A percentile compares a stretch with the other conserved stretches of the same genome.
Evolutionary conservation across 768 basidiomycete species (phyloP).

Genomic region (Terana coerulea): DNA sequence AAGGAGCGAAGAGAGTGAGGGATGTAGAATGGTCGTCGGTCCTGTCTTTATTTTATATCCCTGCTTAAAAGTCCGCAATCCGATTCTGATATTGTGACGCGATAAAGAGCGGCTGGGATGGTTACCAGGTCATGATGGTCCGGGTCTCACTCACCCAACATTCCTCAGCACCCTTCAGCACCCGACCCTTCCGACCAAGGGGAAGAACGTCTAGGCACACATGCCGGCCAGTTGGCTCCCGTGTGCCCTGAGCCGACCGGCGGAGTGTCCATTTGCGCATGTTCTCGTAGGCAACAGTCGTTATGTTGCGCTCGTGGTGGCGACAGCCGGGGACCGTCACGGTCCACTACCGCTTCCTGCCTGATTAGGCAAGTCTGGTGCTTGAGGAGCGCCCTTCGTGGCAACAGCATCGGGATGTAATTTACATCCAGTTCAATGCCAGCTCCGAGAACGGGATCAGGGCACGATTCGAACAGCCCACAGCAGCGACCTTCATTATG

Average conservation of each 20-base stretch:
- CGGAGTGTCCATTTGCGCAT: background rate
- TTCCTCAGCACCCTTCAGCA: no score
- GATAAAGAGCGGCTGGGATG: background rate
- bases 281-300: background rate
- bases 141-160: background rate
- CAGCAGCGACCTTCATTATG: no score
- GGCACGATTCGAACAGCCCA: no score
- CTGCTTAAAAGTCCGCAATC: background rate
- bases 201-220: background rate
- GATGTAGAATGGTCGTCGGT: background rate
- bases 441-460: no score
- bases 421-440: no score
- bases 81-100: slow-evolving; percentile 1
- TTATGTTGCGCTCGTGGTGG: background rate
- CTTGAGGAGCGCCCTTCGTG: background rate
- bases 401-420: background rate
- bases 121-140: background rate
- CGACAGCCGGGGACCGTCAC: background rate
- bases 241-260: no score
- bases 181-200: background rate
- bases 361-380: background rate
- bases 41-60: background rate
- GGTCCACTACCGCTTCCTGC: background rate
- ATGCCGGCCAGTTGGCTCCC: background rate
- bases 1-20: slow-evolving; percentile 27